A percentile compares a stretch with the other conserved stretches of the same genome.
Conservation (phyloP, 176 grass and related monocot species). For the Ensete glaucum region DNA sequence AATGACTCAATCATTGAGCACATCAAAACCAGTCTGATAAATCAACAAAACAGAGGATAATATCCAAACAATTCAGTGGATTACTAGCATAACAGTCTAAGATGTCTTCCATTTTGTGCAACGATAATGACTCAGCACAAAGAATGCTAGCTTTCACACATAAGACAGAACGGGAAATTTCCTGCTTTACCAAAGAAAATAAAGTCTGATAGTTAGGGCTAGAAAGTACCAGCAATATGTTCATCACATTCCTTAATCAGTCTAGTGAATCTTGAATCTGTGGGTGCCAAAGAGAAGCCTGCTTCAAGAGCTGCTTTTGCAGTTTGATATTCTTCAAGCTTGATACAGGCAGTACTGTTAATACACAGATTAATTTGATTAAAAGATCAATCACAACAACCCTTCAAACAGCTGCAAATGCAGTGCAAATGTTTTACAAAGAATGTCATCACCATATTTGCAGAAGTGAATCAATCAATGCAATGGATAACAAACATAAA, state of each 20-base stretch:
- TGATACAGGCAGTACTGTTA: slow-evolving; percentile 61
- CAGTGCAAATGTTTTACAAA: not conserved
- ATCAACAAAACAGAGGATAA: no score
- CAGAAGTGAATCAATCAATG: no score
- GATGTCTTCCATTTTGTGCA: no score
- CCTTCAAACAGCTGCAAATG: not conserved
- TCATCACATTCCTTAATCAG: slow-evolving; percentile 71
- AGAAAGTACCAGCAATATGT: slow-evolving; percentile 43
- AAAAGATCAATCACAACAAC: not conserved
- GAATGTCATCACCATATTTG: not conserved
- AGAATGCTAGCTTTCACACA: not conserved
- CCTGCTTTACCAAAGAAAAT: not conserved
- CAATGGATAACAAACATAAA: no score
- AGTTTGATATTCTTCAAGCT: slow-evolving; percentile 80
- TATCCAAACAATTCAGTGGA: no score
- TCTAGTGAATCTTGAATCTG: slow-evolving; percentile 56
- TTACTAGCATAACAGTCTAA: no score
- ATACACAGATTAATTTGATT: slow-evolving; percentile 5
- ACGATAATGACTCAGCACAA: not conserved
- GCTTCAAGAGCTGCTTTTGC: slow-evolving; percentile 74
- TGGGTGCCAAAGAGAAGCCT: slow-evolving; percentile 42
- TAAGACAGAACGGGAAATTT: not conserved
- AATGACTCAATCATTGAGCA: no score
- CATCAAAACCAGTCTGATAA: no score
- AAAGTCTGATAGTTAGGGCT: not conserved